These are phyloP conservation scores for Chaetomiaceae sp. DNA, from an alignment of 2,329 filamentous ascomycete species.

Conservation along the genomic window DNA sequence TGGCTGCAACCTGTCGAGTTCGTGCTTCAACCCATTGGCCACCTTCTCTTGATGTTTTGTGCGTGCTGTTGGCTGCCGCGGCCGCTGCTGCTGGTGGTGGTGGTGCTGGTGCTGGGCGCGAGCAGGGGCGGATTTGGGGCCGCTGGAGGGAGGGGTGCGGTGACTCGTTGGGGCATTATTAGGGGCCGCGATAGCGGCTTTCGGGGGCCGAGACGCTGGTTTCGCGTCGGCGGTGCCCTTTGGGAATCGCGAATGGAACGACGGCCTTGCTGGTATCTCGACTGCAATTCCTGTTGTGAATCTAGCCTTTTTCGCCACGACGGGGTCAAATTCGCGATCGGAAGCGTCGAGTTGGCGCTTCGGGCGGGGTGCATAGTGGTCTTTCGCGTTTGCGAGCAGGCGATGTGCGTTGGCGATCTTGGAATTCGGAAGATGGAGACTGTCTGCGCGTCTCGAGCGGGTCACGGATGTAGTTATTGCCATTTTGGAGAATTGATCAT, in stretches of 20 bases:
- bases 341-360: conserved; percentile 47
- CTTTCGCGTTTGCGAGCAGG: conserved; percentile 30
- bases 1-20: conserved; percentile 54
- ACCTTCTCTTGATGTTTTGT: conserved; percentile 56
- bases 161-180: conserved; percentile 14
- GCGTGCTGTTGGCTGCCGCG: conserved; percentile 32
- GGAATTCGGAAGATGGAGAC: conserved; percentile 36
- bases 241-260: conserved; percentile 17
- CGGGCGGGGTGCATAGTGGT: conserved; percentile 21
- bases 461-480: conserved; percentile 48
- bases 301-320: conserved; percentile 46
- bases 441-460: conserved; percentile 49
- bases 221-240: conserved; percentile 22
- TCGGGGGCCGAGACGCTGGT: neutral
- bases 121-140: neutral
- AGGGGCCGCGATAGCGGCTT: conserved; percentile 21
- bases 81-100: conserved; percentile 14
- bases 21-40: conserved; percentile 58
- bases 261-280: conserved; percentile 43
- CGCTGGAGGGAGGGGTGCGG: conserved; percentile 3
- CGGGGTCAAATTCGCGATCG: conserved; percentile 38
- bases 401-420: conserved; percentile 23
- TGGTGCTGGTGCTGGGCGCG: conserved; percentile 7
- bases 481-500: conserved; percentile 17
- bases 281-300: conserved; percentile 40